Conservation (phyloP, 176 grass and related monocot species). For the Luzula sylvatica region DNA sequence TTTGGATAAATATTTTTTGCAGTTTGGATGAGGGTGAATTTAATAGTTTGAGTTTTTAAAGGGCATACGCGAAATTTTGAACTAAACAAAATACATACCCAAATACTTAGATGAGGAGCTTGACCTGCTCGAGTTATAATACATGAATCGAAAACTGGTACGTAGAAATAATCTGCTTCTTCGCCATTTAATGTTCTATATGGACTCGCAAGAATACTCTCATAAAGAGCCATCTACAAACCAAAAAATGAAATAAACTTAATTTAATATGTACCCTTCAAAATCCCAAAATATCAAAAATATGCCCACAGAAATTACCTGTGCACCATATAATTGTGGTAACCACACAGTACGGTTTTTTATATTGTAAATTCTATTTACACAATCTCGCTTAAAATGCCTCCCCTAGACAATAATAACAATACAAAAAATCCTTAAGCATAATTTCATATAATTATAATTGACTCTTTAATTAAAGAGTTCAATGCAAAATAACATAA, state of each 20-base stretch:
- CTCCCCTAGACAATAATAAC: conserved; percentile 62
- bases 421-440: no score
- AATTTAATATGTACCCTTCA: no score
- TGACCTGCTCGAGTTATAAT: conserved; percentile 82
- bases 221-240: conserved; percentile 79
- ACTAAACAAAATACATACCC: conserved; percentile 31
- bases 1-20: no score
- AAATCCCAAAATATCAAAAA: no score
- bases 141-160: conserved; percentile 88
- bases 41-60: background rate
- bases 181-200: conserved; percentile 84
- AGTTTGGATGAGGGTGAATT: no score
- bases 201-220: conserved; percentile 93
- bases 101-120: conserved; percentile 52
- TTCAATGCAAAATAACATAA: conserved; percentile 9
- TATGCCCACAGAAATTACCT: no score
- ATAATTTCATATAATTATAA: no score
- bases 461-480: conserved; percentile 4
- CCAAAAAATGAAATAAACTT: no score
- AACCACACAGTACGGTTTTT: conserved; percentile 82
- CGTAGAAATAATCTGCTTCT: conserved; percentile 98
- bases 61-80: background rate
- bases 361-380: conserved; percentile 81
- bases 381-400: conserved; percentile 75
- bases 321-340: conserved; percentile 70